These are phyloP conservation scores for Saccharomycopsis babjevae DNA, from an alignment of 805 yeast genomes.

Conservation along the genomic window DNA sequence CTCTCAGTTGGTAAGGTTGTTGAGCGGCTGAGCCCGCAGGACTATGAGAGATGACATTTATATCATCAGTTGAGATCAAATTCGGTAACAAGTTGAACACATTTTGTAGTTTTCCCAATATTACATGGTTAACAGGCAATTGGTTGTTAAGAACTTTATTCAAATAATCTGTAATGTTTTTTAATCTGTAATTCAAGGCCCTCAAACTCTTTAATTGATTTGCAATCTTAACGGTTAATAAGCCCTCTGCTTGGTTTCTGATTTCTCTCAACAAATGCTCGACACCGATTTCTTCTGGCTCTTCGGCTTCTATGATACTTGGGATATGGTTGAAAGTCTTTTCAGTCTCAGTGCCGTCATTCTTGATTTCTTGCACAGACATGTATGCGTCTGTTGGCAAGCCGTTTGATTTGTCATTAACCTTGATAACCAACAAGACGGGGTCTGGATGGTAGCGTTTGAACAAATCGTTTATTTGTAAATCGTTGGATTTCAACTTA, in stretches of 20 bases:
- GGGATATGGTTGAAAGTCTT: slow-evolving; percentile 91
- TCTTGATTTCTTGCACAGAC: slow-evolving; percentile 90
- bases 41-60: neutral
- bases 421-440: slow-evolving; percentile 81
- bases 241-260: slow-evolving; percentile 94
- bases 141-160: slow-evolving; percentile 59
- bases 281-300: slow-evolving; percentile 98
- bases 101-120: slow-evolving; percentile 87
- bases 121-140: slow-evolving; percentile 82
- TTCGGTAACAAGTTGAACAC: slow-evolving; percentile 90
- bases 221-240: slow-evolving; percentile 75
- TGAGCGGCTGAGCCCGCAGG: neutral
- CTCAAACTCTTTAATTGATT: slow-evolving; percentile 80
- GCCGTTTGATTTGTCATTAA: slow-evolving; percentile 62
- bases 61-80: slow-evolving; percentile 29
- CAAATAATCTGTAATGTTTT: slow-evolving; percentile 69
- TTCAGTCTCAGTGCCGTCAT: slow-evolving; percentile 89
- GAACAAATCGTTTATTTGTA: slow-evolving; percentile 84
- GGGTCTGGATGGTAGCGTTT: slow-evolving; percentile 77
- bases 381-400: slow-evolving; percentile 93
- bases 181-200: slow-evolving; percentile 71
- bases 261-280: slow-evolving; percentile 92
- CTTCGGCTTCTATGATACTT: slow-evolving; percentile 90
- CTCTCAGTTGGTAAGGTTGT: slow-evolving; percentile 11
- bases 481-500: slow-evolving; percentile 75